Percentiles rank a stretch among this genome's conserved stretches.
phyloP scores from a whole-genome alignment of 1,284 basidiomycete species.

The Papiliotrema terrestris region DNA sequence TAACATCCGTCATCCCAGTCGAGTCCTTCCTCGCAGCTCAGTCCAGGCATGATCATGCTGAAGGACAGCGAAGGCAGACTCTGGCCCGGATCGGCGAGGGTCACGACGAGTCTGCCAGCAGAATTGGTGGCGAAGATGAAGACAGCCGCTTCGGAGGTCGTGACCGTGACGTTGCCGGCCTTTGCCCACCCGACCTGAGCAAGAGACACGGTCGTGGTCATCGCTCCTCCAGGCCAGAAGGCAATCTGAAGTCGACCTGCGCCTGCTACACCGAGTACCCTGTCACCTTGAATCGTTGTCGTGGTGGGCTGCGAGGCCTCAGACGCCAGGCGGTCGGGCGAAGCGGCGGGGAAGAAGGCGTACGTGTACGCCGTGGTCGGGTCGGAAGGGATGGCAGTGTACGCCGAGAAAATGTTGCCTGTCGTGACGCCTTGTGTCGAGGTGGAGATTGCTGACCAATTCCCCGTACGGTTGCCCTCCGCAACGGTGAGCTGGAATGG shows the following conservation, averaged over 20 bases:
- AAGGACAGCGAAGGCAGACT: conserved; percentile 15
- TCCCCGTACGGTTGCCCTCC: conserved; percentile 55
- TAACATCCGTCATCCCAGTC: conserved; percentile 11
- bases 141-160: conserved; percentile 50
- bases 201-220: conserved; percentile 12
- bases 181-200: conserved; percentile 16
- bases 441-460: conserved; percentile 64
- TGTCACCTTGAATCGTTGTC: conserved; percentile 6
- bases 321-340: background rate
- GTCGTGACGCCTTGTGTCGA: conserved; percentile 55
- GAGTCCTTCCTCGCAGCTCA: background rate
- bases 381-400: conserved; percentile 39
- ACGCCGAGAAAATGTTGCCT: conserved; percentile 62
- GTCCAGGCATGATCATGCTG: background rate
- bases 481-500: conserved; percentile 50
- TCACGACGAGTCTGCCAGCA: conserved; percentile 39
- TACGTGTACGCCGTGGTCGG: conserved; percentile 52
- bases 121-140: conserved; percentile 52
- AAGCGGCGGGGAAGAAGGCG: conserved; percentile 56
- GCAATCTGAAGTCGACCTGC: conserved; percentile 12
- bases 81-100: conserved; percentile 60
- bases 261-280: conserved; percentile 16
- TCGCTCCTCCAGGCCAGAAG: conserved; percentile 15
- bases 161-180: conserved; percentile 48
- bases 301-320: conserved; percentile 10